Conservation (phyloP, 345 rosid species). For the Eucalyptus erythrocorys region DNA sequence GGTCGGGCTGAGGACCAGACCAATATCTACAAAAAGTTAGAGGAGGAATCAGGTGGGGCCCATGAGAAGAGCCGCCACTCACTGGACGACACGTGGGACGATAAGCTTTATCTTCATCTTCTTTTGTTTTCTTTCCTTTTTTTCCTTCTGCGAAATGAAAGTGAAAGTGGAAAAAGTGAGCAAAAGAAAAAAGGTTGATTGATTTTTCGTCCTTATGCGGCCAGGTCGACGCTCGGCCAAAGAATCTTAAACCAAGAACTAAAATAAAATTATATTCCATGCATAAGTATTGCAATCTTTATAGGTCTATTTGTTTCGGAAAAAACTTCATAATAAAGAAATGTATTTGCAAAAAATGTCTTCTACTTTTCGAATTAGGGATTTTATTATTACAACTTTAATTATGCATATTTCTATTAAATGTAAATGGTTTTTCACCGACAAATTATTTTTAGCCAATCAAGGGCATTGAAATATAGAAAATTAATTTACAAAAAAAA, state of each 20-base stretch:
- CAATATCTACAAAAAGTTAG: neutral
- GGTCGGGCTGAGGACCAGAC: constrained; percentile 5
- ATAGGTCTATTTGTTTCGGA: neutral
- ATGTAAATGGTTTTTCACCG: accelerated
- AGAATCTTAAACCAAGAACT: neutral
- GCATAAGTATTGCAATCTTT: neutral
- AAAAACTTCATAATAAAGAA: accelerated
- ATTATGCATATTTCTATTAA: neutral
- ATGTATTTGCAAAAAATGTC: accelerated
- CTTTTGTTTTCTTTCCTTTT: neutral
- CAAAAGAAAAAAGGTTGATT: neutral
- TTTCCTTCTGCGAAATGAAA: neutral
- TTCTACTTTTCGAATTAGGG: accelerated
- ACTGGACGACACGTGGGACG: neutral
- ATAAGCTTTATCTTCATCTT: neutral
- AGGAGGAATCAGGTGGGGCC: neutral
- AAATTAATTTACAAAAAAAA: neutral
- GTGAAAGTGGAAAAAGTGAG: neutral
- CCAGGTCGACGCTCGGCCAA: neutral
- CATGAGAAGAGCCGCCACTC: neutral
- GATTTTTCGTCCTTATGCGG: neutral
- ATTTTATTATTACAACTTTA: neutral
- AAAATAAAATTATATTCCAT: neutral
- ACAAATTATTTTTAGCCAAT: accelerated
- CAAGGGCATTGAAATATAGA: neutral